A percentile compares a stretch with the other conserved stretches of the same genome.
These are phyloP conservation scores for Didymella keratinophila DNA, from an alignment of 2,329 filamentous ascomycete genomes.

Conservation along the genomic window DNA sequence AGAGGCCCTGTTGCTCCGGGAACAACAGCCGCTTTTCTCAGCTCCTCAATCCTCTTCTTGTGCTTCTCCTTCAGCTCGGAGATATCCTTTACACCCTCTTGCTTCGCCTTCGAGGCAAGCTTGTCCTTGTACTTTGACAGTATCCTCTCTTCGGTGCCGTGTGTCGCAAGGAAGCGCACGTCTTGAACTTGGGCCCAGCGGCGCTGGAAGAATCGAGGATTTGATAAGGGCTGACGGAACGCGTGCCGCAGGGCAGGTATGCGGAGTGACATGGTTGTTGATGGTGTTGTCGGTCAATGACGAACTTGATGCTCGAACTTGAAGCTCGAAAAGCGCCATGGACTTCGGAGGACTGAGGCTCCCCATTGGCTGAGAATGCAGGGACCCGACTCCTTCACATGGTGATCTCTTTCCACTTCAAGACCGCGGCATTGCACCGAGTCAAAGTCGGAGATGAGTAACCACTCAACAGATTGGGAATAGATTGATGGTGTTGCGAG, in stretches of 20 bases:
- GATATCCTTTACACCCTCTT: slow-evolving; percentile 74
- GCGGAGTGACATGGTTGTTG: slow-evolving; percentile 34
- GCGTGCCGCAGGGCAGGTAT: slow-evolving; percentile 41
- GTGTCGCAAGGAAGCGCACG: slow-evolving; percentile 86
- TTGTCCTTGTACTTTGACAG: slow-evolving; percentile 88
- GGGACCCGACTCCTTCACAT: slow-evolving; percentile 1
- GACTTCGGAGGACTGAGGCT: not conserved
- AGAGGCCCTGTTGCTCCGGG: slow-evolving; percentile 59
- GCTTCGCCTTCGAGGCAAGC: slow-evolving; percentile 79
- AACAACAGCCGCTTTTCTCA: slow-evolving; percentile 72
- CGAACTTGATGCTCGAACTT: slow-evolving; percentile 9
- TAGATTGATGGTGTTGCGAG: not conserved
- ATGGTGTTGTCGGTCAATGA: slow-evolving; percentile 7
- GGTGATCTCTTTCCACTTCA: slow-evolving; percentile 18
- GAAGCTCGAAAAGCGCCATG: slow-evolving; percentile 5
- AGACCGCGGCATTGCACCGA: slow-evolving; percentile 16
- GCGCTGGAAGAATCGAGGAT: slow-evolving; percentile 63
- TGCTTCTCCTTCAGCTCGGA: slow-evolving; percentile 83
- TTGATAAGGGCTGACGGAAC: slow-evolving; percentile 42
- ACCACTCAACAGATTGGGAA: slow-evolving; percentile 14
- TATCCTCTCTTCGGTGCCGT: slow-evolving; percentile 71
- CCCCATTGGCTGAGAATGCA: slow-evolving; percentile 17
- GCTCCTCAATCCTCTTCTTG: slow-evolving; percentile 77
- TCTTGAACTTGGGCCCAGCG: slow-evolving; percentile 94
- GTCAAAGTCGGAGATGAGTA: slow-evolving; percentile 13